Conservation (phyloP, 805 yeast species). For the Yamadazyma sp. region DNA sequence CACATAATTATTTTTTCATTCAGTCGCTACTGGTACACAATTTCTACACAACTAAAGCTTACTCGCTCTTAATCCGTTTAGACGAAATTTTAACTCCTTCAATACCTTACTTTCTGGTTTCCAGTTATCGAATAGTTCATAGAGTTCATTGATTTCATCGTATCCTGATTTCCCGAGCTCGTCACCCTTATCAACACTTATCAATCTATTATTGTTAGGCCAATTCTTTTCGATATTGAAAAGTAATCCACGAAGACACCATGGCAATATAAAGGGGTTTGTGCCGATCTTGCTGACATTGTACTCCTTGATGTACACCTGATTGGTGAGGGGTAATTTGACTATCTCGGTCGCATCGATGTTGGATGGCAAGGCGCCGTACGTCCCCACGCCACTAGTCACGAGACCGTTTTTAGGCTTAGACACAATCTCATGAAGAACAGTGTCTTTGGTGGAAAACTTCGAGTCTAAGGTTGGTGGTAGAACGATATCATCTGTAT, state of each 20-base stretch:
- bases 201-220: slow-evolving; percentile 43
- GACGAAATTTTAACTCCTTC: slow-evolving; percentile 79
- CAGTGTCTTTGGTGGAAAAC: neutral
- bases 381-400: slow-evolving; percentile 21
- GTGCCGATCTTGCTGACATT: slow-evolving; percentile 64
- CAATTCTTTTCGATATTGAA: slow-evolving; percentile 56
- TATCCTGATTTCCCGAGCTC: slow-evolving; percentile 35
- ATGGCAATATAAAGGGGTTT: slow-evolving; percentile 86
- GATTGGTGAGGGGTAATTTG: slow-evolving; percentile 33
- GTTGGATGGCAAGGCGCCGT: slow-evolving; percentile 14
- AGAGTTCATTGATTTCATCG: slow-evolving; percentile 59
- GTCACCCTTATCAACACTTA: slow-evolving; percentile 31
- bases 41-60: slow-evolving; percentile 25
- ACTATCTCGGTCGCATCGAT: slow-evolving; percentile 15
- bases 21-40: slow-evolving; percentile 1
- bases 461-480: slow-evolving; percentile 22
- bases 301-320: slow-evolving; percentile 45
- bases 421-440: slow-evolving; percentile 3
- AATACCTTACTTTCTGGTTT: slow-evolving; percentile 78
- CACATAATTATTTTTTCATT: neutral
- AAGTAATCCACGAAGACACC: slow-evolving; percentile 86
- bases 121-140: slow-evolving; percentile 80
- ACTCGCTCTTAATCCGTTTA: slow-evolving; percentile 53
- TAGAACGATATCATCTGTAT: slow-evolving; percentile 60
- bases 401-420: slow-evolving; percentile 15